These are phyloP conservation scores for Xylaria flabelliformis DNA, from an alignment of 495 filamentous ascomycete species.

Conservation along the genomic window DNA sequence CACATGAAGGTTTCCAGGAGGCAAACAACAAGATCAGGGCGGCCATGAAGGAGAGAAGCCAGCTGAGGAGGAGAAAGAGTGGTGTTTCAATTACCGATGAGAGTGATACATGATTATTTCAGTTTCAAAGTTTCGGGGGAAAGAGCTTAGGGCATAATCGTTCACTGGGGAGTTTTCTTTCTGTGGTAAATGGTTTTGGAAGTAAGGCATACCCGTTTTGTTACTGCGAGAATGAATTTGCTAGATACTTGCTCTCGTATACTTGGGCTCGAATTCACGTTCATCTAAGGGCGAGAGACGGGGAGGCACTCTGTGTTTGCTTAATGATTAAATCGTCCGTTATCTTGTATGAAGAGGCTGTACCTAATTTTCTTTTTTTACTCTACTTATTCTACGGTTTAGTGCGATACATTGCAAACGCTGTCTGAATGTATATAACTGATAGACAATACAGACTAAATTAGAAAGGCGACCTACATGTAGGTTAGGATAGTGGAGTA, in stretches of 20 bases:
- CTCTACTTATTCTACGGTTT: neutral
- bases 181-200: neutral
- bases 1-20: slow-evolving; percentile 75
- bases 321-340: neutral
- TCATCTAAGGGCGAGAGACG: neutral
- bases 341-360: neutral
- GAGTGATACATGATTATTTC: slow-evolving; percentile 30
- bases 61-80: slow-evolving; percentile 72
- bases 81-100: slow-evolving; percentile 39
- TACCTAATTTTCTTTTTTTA: neutral
- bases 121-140: neutral
- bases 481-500: neutral
- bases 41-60: slow-evolving; percentile 84
- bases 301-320: neutral
- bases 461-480: no score
- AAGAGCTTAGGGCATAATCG: neutral
- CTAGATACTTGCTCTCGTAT: neutral
- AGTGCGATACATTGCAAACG: neutral
- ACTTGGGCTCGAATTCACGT: slow-evolving; percentile 15
- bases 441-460: no score
- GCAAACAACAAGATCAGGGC: slow-evolving; percentile 85
- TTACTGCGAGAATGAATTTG: slow-evolving; percentile 2
- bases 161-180: neutral
- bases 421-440: neutral
- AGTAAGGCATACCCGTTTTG: slow-evolving; percentile 7